These are phyloP conservation scores for Meyerozyma elateridarum DNA, from an alignment of 1,139 yeast species.

Conservation along the genomic window DNA sequence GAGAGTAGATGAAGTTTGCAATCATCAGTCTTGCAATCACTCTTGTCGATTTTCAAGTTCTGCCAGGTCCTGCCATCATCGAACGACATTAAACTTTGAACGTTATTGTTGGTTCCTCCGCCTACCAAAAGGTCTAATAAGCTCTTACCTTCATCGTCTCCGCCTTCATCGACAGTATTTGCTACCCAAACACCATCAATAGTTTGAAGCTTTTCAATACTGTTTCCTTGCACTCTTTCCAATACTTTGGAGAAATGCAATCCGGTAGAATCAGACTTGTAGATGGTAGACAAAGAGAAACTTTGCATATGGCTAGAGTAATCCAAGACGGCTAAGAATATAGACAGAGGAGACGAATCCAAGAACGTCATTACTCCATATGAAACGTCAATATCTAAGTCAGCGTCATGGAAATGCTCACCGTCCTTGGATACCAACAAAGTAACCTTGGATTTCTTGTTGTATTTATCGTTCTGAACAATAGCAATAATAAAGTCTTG, in stretches of 20 bases:
- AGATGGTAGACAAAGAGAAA: constrained; percentile 36
- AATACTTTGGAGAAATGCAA: constrained; percentile 45
- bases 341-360: constrained; percentile 52
- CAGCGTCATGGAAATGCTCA: constrained; percentile 44
- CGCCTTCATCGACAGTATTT: constrained; percentile 20
- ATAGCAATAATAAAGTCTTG: constrained; percentile 51
- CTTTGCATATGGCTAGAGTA: constrained; percentile 15
- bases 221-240: constrained; percentile 39
- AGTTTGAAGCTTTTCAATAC: constrained; percentile 49
- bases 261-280: constrained; percentile 63
- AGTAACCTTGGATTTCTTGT: constrained; percentile 34
- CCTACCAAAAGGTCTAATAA: constrained; percentile 27
- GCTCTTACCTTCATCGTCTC: constrained; percentile 16
- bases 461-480: constrained; percentile 46
- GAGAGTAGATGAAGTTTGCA: constrained; percentile 58
- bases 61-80: constrained; percentile 68
- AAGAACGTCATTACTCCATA: constrained; percentile 48
- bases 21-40: constrained; percentile 39
- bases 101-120: constrained; percentile 17
- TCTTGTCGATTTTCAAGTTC: constrained; percentile 43
- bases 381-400: constrained; percentile 41
- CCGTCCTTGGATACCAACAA: constrained; percentile 61
- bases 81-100: constrained; percentile 40
- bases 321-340: constrained; percentile 49
- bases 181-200: constrained; percentile 71